Base-by-base conservation (phyloP, 148 eudicot species). In the Arbutus unedo region DNA sequence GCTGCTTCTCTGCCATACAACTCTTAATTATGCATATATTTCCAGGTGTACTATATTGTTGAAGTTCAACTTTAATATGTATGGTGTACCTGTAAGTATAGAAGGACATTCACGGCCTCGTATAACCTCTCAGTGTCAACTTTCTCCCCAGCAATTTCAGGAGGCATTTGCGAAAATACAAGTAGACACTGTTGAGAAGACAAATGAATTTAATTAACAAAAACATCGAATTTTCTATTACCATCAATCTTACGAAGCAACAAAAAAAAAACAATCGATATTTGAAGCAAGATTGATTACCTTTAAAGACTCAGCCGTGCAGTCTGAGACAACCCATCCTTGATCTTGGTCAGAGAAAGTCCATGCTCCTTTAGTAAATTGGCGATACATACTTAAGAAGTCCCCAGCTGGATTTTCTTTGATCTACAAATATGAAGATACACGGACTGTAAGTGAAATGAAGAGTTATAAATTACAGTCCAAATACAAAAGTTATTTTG, bases 271-370 rank as follows among this genome's bases (percentile, higher is more conserved):
- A 9, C 1, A 38, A 6, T 76, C 2, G 10, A 2, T 45, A 53
- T 23, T 2, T 45, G 14, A 11, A 19, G 21, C 19, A 3, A 51
- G 48, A 31, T 31, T 31, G 38, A 31, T 8, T 70, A 87, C 91
- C 87, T 87, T 84, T 0, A 89, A 74, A 6, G 87, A 81, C 82
- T 87, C 88, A 44, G 87, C 82, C 51, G 88, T 85, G 84, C 89
- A 87, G 43, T 87, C 89, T 10, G 89, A 89, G 55, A 87, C 88
- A 23, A 74, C 84, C 88, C 88, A 89, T 2, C 89, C 87, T 59
- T 85, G 87, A 84, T 89, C 90, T 85, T 84, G 91, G 73, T 87
- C 89, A 10, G 89, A 85, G 83, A 87, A 89, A 25, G 91, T 80
- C 91, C 91, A 89, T 43, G 85, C 81, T n/a, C 91, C 91, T 85